These are phyloP conservation scores for Solanum neorickii DNA, from an alignment of 257 asterid genomes.

Conservation along the genomic window DNA sequence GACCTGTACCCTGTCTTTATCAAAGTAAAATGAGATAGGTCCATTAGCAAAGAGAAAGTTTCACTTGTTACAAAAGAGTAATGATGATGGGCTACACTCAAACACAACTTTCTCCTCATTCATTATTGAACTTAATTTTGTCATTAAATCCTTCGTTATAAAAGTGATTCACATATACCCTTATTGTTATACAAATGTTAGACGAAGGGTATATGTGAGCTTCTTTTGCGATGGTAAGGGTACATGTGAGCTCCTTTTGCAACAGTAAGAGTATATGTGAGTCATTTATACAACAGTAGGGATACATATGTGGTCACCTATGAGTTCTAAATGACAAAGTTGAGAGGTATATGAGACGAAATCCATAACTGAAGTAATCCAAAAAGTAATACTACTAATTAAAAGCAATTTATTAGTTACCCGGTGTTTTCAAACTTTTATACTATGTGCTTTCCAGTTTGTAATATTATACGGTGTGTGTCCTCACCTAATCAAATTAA, in stretches of 20 bases:
- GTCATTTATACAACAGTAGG: too few relatives aligned
- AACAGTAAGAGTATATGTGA: too few relatives aligned
- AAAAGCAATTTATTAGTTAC: neutral
- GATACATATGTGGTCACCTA: too few relatives aligned
- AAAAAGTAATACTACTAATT: neutral
- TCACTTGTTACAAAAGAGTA: neutral
- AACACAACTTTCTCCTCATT: neutral
- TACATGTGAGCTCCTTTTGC: too few relatives aligned
- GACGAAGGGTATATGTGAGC: too few relatives aligned
- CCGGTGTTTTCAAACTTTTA: neutral
- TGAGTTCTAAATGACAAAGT: too few relatives aligned
- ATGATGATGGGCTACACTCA: neutral
- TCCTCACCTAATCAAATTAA: neutral
- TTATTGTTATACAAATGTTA: too few relatives aligned
- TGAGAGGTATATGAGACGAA: too few relatives aligned
- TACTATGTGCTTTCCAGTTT: neutral
- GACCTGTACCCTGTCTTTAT: neutral
- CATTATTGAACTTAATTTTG: too few relatives aligned
- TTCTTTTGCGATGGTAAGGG: too few relatives aligned
- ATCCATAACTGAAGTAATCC: neutral
- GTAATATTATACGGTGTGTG: neutral
- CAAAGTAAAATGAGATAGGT: neutral
- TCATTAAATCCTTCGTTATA: too few relatives aligned
- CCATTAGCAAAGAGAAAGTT: neutral
- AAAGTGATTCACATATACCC: too few relatives aligned